Conservation (phyloP, 306 rosid genomes). For the Trifolium repens region DNA sequence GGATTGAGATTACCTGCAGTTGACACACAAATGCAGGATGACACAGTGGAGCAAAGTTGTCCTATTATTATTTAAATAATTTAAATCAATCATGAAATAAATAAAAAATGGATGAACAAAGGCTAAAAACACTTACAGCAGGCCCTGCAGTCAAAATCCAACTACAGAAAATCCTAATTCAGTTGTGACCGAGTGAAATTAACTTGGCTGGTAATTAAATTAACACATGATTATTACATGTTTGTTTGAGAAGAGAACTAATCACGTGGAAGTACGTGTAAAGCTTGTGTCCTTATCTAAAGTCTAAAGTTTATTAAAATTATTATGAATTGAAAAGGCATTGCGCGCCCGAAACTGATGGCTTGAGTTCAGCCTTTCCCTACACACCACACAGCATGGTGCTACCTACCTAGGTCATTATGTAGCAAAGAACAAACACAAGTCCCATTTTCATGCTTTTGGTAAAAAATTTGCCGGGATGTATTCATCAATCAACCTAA, state of each 20-base stretch:
- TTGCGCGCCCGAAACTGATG: conserved; percentile 60
- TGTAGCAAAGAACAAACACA: neutral
- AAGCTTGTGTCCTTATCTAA: conserved; percentile 58
- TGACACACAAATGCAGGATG: too few species aligned
- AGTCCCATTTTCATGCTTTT: neutral
- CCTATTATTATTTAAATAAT: too few species aligned
- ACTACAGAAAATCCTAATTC: too few species aligned
- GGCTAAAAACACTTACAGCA: too few species aligned
- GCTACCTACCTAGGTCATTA: too few species aligned
- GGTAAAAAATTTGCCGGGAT: conserved; percentile 1
- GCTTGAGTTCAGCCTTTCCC: conserved; percentile 55
- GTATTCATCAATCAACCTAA: neutral
- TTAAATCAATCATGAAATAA: too few species aligned
- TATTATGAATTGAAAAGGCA: conserved; percentile 28
- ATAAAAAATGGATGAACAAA: too few species aligned
- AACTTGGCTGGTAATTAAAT: too few species aligned
- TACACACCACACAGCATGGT: conserved; percentile 11
- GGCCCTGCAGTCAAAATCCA: too few species aligned
- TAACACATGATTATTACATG: conserved; percentile 51
- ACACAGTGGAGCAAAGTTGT: too few species aligned
- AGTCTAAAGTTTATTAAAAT: conserved; percentile 3
- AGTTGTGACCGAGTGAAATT: too few species aligned
- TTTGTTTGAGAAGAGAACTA: conserved; percentile 51
- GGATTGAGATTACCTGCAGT: too few species aligned
- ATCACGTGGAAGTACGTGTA: conserved; percentile 69